Base-by-base conservation (phyloP, 2,329 filamentous ascomycete genomes). In the Trichoderma simmonsii region DNA sequence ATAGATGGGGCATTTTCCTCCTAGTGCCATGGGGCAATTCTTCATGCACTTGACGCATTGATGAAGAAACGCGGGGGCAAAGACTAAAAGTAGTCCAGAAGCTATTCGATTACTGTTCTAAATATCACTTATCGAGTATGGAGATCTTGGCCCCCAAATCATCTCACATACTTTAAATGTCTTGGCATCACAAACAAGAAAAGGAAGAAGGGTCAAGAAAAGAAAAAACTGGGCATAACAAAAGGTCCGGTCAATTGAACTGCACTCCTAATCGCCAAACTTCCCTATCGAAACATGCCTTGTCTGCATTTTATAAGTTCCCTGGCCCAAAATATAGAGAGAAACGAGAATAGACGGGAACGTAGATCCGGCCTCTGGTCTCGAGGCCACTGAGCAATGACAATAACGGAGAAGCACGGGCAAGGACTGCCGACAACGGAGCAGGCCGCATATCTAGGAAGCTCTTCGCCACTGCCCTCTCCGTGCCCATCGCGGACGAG, bases 221-320 rank as follows among this genome's bases (percentile, higher is more conserved):
- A 26, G 24, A 59, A 59, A 59, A 59, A 32, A 24, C n/a, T 32
- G 39, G 36, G 66, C 66, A 69, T 69, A 69, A 69, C 66, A 73
- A 73, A 71, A 74, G 74, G 78, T 74, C 77, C 79, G 63, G 61
- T 77, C 78, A 76, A 81, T 80, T 80, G 81, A 83, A 84, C 82
- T 84, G 80, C 84, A 85, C 83, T 83, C 83, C 84, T 28, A 82
- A 82, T 85, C 83, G 84, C 84, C 84, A 83, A 83, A 84, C 79
- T 80, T 81, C 83, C 83, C 83, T 84, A 85, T 85, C 81, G 78
- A 84, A 83, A 78, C 77, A 80, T 79, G 79, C 78, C 79, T 78
- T 78, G 77, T 77, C 78, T 79, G 79, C 76, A 80, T 81, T 69
- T 77, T 79, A 79, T 80, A 76, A 80, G 77, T 79, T 75, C 79